phyloP scores from a whole-genome alignment of 495 filamentous ascomycete species.

The Penicillium angulare region DNA sequence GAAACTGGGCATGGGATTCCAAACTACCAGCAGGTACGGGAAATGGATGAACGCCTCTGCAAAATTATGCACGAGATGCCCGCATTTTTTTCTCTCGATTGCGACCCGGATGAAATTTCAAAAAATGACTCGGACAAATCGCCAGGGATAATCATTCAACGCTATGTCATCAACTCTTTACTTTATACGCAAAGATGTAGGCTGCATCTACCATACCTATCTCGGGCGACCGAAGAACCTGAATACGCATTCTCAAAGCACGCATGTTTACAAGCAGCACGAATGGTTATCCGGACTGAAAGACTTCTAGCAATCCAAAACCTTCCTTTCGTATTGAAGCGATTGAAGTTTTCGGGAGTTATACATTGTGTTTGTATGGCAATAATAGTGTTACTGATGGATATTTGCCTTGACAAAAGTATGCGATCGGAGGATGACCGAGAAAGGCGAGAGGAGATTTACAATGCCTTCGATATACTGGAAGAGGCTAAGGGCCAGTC shows the following conservation, averaged over 20 bases:
- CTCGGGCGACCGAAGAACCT: slow-evolving; percentile 20
- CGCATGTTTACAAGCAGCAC: slow-evolving; percentile 35
- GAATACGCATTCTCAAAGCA: slow-evolving; percentile 31
- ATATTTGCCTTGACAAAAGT: slow-evolving; percentile 27
- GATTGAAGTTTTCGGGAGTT: slow-evolving; percentile 25
- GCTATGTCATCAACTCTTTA: slow-evolving; percentile 34
- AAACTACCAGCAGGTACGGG: slow-evolving; percentile 21
- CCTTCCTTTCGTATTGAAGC: slow-evolving; percentile 18
- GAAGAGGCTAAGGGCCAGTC: slow-evolving; percentile 33
- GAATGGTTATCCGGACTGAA: slow-evolving; percentile 30
- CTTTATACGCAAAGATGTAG: slow-evolving; percentile 38
- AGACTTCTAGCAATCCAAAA: slow-evolving; percentile 15
- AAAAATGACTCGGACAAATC: slow-evolving; percentile 9
- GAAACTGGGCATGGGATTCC: slow-evolving; percentile 2
- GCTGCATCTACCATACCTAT: slow-evolving; percentile 38
- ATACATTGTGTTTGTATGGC: slow-evolving; percentile 38
- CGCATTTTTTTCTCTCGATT: slow-evolving; percentile 17
- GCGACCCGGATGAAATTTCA: neutral
- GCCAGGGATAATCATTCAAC: slow-evolving; percentile 27
- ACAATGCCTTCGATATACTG: slow-evolving; percentile 33
- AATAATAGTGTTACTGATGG: slow-evolving; percentile 35
- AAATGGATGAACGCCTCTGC: slow-evolving; percentile 32
- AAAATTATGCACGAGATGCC: slow-evolving; percentile 24
- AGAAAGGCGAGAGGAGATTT: slow-evolving; percentile 25
- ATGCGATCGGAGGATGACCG: slow-evolving; percentile 8